These are phyloP conservation scores for Trifolium subterraneum DNA, from an alignment of 306 rosid genomes.

Conservation along the genomic window DNA sequence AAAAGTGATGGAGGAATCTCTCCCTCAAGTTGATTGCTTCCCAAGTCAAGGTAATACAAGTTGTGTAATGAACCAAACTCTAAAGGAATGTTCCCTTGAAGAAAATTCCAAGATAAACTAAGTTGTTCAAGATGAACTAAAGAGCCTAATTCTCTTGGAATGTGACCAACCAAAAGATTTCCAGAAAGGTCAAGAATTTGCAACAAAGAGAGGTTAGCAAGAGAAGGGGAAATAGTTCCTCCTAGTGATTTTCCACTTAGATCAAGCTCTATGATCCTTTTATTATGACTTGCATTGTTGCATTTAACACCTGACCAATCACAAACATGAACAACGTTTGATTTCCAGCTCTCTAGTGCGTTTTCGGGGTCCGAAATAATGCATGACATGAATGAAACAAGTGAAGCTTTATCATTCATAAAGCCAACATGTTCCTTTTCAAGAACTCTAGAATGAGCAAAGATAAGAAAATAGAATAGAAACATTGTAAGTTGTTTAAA, in stretches of 20 bases:
- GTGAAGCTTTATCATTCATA: slow-evolving; percentile 56
- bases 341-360: slow-evolving; percentile 62
- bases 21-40: slow-evolving; percentile 68
- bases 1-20: slow-evolving; percentile 70
- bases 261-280: slow-evolving; percentile 69
- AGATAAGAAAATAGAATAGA: slow-evolving; percentile 39
- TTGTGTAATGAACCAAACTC: slow-evolving; percentile 68
- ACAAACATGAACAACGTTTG: slow-evolving; percentile 59
- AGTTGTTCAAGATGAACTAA: slow-evolving; percentile 60
- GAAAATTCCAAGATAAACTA: slow-evolving; percentile 70
- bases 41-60: slow-evolving; percentile 74
- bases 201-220: slow-evolving; percentile 71
- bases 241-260: slow-evolving; percentile 66
- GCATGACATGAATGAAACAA: slow-evolving; percentile 73
- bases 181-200: slow-evolving; percentile 77
- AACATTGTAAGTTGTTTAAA: slow-evolving; percentile 41
- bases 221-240: slow-evolving; percentile 78
- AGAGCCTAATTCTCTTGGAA: slow-evolving; percentile 72
- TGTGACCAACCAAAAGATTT: slow-evolving; percentile 68
- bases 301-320: slow-evolving; percentile 80
- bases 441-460: slow-evolving; percentile 40
- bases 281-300: slow-evolving; percentile 55
- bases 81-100: slow-evolving; percentile 63
- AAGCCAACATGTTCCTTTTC: slow-evolving; percentile 41
- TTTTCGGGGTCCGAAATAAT: slow-evolving; percentile 72